phyloP scores from a whole-genome alignment of 2,329 filamentous ascomycete species.

The Fusarium pseudocircinatum region DNA sequence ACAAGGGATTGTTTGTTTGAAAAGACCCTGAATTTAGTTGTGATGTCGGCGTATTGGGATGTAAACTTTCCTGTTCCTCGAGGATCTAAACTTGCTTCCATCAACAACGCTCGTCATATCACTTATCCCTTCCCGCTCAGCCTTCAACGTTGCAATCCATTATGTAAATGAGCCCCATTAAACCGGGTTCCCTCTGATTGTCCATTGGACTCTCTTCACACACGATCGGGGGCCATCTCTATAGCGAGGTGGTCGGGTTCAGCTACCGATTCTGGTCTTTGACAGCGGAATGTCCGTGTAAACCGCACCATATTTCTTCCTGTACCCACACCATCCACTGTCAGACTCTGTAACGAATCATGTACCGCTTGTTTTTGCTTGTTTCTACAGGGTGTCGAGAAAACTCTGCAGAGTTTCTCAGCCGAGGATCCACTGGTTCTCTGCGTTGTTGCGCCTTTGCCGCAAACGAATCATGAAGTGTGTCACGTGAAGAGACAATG shows the following conservation, averaged over 20 bases:
- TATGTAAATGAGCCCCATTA: slow-evolving; percentile 3
- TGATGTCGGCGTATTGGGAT: background rate
- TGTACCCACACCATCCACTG: slow-evolving; percentile 9
- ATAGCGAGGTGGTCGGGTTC: slow-evolving; percentile 4
- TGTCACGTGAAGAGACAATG: slow-evolving; percentile 8
- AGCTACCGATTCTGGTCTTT: slow-evolving; percentile 7
- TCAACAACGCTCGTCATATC: background rate
- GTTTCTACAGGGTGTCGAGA: slow-evolving; percentile 12
- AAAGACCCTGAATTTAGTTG: background rate
- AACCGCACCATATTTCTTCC: slow-evolving; percentile 10
- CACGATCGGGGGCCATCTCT: slow-evolving; percentile 3
- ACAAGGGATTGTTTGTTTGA: background rate
- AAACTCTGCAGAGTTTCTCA: slow-evolving; percentile 23
- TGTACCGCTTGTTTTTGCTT: background rate
- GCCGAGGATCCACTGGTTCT: background rate
- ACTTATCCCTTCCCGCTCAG: background rate
- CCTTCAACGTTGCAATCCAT: background rate
- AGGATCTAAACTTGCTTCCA: background rate
- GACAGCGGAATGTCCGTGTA: background rate
- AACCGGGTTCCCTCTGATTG: background rate
- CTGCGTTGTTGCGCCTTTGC: background rate
- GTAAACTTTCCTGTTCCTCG: background rate
- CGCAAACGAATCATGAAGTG: slow-evolving; percentile 12
- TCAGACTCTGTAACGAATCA: too few species aligned
- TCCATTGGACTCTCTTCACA: background rate